Conservation (phyloP, 768 basidiomycete species). For the Fibroporia radiculosa region DNA sequence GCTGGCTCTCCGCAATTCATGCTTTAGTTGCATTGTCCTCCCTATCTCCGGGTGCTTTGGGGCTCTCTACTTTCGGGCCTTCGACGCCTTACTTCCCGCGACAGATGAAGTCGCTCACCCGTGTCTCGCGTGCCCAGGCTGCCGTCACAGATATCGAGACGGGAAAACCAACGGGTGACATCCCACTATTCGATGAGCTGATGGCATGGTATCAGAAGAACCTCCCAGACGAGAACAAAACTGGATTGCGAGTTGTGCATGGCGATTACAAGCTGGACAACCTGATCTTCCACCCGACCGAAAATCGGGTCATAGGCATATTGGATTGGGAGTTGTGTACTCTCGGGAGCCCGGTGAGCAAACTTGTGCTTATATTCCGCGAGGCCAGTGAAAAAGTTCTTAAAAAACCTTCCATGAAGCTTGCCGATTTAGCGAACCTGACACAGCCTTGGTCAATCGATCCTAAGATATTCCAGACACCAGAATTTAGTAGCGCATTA, state of each 20-base stretch:
- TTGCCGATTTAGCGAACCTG: constrained; percentile 87
- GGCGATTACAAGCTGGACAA: constrained; percentile 99
- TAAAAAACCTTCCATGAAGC: too few relatives aligned
- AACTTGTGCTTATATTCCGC: too few relatives aligned
- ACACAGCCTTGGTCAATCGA: constrained; percentile 77
- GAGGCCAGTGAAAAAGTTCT: too few relatives aligned
- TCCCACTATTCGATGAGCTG: constrained; percentile 70
- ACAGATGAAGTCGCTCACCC: constrained; percentile 84
- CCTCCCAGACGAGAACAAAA: constrained; percentile 69
- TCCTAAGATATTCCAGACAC: constrained; percentile 25
- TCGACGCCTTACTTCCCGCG: constrained; percentile 82
- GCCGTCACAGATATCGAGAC: constrained; percentile 60
- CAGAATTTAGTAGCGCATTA: constrained; percentile 22
- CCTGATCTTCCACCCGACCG: constrained; percentile 85
- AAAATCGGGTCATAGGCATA: constrained; percentile 90
- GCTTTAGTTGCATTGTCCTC: constrained; percentile 63
- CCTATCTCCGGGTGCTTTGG: constrained; percentile 56
- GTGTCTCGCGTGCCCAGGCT: constrained; percentile 76
- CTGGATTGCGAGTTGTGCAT: constrained; percentile 83
- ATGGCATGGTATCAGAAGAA: constrained; percentile 68
- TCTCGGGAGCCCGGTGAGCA: constrained; percentile 77
- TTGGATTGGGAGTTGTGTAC: constrained; percentile 98
- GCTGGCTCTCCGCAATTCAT: constrained; percentile 72
- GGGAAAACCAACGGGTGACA: constrained; percentile 48
- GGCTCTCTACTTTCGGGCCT: constrained; percentile 66